Evolutionary conservation across 768 basidiomycete genomes (phyloP), one percentile per base, ranked within the genome.

Genomic region (Boletus pseudopeckii): DNA sequence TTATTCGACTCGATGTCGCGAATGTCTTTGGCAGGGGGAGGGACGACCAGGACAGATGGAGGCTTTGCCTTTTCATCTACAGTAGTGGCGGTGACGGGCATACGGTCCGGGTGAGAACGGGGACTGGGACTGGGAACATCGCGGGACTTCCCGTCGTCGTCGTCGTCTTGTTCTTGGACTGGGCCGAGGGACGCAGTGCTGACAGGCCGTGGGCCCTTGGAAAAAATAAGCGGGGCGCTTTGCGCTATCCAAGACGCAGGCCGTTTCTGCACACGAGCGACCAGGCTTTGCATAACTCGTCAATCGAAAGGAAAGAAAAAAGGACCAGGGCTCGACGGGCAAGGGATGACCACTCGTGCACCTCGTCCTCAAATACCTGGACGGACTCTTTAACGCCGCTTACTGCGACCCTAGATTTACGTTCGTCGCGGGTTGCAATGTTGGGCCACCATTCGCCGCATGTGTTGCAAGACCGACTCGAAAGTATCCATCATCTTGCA

Each of bases 1-100:
- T 22, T 36, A 13, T 54, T 48, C 3, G 61, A 49, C 24, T 69
- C 64, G 53, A 63, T 26, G 4, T 70, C 68, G 22, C 4, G 42
- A 18, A n/a, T 0, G 1, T 39, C 42, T 32, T 37, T 50, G 9
- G 33, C 15, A 2, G 36, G 53, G 5, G 45, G 0, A 20, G n/a
- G 1, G 20, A 28, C 33, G n/a, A 33, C 7, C 13, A 42, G 46
- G 4, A 5, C 18, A 2, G 51, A 18, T 3, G 56, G 45, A 2
- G 55, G 45, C 0, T 53, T 5, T 1, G 33, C 36, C 15, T 43
- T 56, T 37, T 44, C 37, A 14, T 47, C 26, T 0, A 42, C 4
- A 26, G 43, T 56, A 26, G 45, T 56, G 32, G 53, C 30, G 15
- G 45, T 44, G 50, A 47, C 24, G 24, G 24, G 24, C 24, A 26